Evolutionary conservation across 2,329 filamentous ascomycete species (phyloP), one percentile per base, ranked within the genome.

Genomic region (Xylariomycetidae sp.): DNA sequence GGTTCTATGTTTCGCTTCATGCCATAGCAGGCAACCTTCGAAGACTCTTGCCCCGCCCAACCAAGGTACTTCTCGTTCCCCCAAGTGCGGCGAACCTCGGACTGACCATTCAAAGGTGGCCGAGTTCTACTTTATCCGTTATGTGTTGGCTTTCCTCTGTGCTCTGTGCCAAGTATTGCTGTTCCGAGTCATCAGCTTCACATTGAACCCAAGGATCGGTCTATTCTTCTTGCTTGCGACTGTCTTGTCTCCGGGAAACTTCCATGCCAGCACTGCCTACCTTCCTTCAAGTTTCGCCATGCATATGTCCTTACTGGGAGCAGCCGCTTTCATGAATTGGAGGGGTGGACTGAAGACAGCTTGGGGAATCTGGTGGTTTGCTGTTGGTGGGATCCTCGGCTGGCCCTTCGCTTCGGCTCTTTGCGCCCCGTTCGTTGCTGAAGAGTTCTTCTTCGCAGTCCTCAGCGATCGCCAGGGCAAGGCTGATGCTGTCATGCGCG

Each of bases 261-360:
- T 95, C 56, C 87, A 95, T 59, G 83, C 92, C 4, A 87, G 86
- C 37, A 74, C 84, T 2, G 79, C 90, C 5, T 95, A 85, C 53
- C 68, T 98, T 5, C 92, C 92, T 0, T 95, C 89, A 7, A 95
- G 84, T 58, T 98, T 98, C 54, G 84, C 92, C 53, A 98, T 98
- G 92, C 95, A 93, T 57, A 85, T 80, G 39, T 80, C 78, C 10
- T 92, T 92, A 72, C 67, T 96, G 6, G 92, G 89, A 9, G 76
- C 88, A 35, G 76, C 88, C 2, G 79, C 86, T 1, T 98, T 96
- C 59, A 83, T 98, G 75, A 85, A 95, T 60, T 92, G 85, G 82
- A 75, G 74, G 23, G 81, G 80, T 14, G 85, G 86, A 0, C 65
- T 88, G 28, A 85, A 82, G 57, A 94, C 86, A 0, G 80, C 85